Percentiles rank a stretch among this genome's conserved stretches.
These are phyloP conservation scores for Fonsecaea erecta DNA, from an alignment of 2,329 filamentous ascomycete species.

Conservation along the genomic window DNA sequence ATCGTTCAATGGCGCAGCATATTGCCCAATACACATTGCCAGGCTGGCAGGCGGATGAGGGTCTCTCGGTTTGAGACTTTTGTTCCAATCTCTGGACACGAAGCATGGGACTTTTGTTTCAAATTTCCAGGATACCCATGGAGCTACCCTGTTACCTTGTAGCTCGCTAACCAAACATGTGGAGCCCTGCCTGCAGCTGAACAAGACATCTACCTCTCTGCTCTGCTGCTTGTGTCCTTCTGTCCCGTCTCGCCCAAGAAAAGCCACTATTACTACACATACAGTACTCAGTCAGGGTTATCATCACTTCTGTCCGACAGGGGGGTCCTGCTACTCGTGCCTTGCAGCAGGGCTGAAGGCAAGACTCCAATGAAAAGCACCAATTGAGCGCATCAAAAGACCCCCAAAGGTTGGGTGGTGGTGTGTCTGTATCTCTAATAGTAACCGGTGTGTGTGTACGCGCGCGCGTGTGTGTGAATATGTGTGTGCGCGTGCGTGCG, in stretches of 20 bases:
- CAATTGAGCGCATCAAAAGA: neutral
- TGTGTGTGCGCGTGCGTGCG: too few species aligned
- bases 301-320: neutral
- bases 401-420: too few species aligned
- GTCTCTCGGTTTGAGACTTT: too few species aligned
- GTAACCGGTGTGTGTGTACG: too few species aligned
- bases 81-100: neutral
- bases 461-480: too few species aligned
- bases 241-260: neutral
- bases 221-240: too few species aligned
- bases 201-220: neutral
- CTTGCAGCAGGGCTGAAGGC: slow-evolving; percentile 20
- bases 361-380: neutral
- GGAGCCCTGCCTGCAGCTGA: slow-evolving; percentile 10
- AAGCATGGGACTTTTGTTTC: neutral
- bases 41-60: neutral
- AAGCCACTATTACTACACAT: too few species aligned
- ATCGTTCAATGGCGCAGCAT: slow-evolving; percentile 3
- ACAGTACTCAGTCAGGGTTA: too few species aligned
- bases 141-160: too few species aligned
- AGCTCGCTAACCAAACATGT: too few species aligned
- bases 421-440: too few species aligned
- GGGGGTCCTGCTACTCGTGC: neutral
- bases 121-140: neutral
- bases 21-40: neutral